Percentiles rank a stretch among this genome's conserved stretches.
phyloP scores from a whole-genome alignment of 805 yeast genomes.

The Komagataella phaffii region DNA sequence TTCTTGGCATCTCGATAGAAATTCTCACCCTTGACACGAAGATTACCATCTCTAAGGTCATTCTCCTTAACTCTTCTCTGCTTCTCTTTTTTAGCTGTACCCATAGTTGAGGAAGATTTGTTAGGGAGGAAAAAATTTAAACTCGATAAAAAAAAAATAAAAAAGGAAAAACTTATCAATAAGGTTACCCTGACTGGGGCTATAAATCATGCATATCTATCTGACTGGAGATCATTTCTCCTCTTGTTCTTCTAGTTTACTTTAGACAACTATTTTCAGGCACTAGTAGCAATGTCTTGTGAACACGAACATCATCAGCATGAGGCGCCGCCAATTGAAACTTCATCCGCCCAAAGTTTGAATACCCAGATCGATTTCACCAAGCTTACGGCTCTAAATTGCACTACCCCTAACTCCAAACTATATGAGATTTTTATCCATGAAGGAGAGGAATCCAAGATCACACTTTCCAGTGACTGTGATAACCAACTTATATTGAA shows the following conservation, averaged over 20 bases:
- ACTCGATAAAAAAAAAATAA: neutral
- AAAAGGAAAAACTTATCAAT: neutral
- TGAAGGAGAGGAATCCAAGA: constrained; percentile 33
- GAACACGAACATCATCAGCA: constrained; percentile 22
- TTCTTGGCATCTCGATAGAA: constrained; percentile 91
- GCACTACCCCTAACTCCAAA: constrained; percentile 37
- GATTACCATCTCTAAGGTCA: constrained; percentile 75
- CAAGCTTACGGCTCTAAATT: constrained; percentile 51
- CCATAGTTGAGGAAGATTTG: constrained; percentile 38
- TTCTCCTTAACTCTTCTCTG: constrained; percentile 75
- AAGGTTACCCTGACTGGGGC: neutral
- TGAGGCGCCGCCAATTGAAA: constrained; percentile 50
- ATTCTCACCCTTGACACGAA: constrained; percentile 93
- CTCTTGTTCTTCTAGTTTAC: constrained; percentile 1
- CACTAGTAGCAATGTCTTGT: constrained; percentile 3
- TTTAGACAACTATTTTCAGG: neutral
- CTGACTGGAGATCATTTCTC: neutral
- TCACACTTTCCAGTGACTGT: constrained; percentile 43
- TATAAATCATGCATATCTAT: neutral
- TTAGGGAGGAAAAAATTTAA: neutral
- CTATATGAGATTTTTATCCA: constrained; percentile 35
- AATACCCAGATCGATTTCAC: constrained; percentile 44
- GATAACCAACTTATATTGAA: constrained; percentile 70
- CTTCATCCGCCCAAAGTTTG: constrained; percentile 57
- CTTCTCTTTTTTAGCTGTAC: constrained; percentile 86